Evolutionary conservation across 306 rosid genomes (phyloP), one percentile per base, ranked within the genome.

Genomic region (Boehmeria nivea): DNA sequence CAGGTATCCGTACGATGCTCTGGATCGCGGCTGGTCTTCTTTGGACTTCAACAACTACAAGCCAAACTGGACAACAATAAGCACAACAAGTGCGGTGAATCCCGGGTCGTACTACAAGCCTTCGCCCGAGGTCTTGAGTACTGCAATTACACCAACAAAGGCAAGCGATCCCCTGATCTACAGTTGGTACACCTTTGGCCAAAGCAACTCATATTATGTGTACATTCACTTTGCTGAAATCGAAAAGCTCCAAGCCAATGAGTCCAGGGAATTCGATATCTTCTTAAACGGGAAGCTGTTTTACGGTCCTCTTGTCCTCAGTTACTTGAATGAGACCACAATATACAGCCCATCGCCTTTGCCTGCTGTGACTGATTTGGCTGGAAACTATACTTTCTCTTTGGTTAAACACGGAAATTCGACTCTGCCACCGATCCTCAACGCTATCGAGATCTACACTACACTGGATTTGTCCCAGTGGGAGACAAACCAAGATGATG

Each of bases 401-500:
- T 10, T 80, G 27, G 1, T 21, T 16, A 72, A 38, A 33, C 33
- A 31, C 17, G 26, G 25, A 39, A 59, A 40, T 42, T 76, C 77
- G 8, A 65, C 64, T 5, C 80, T 15, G 23, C 78, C 73, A n/a
- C 78, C 80, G 8, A 67, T 81, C 26, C 57, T 81, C 31, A 81
- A 73, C 51, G 86, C 76, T 3, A n/a, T 81, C 33, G 83, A 81
- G 50, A 33, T 81, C 33, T 76, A 76, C 44, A 0, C 13, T 8
- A 39, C 11, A 2, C 17, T 18, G 13, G 38, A 37, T 7, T 31
- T 33, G 11, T 16, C 25, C 8, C 47, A 16, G 16, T 8, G 20
- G 16, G 49, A 60, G 15, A 60, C 73, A 16, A 20, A 59, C 38
- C 11, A 43, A 50, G 24, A 24, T 6, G 73, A 60, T 24, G 61